A percentile compares a stretch with the other conserved stretches of the same genome.
phyloP scores from a whole-genome alignment of 257 asterid species.

The Solanum paucissectum region DNA sequence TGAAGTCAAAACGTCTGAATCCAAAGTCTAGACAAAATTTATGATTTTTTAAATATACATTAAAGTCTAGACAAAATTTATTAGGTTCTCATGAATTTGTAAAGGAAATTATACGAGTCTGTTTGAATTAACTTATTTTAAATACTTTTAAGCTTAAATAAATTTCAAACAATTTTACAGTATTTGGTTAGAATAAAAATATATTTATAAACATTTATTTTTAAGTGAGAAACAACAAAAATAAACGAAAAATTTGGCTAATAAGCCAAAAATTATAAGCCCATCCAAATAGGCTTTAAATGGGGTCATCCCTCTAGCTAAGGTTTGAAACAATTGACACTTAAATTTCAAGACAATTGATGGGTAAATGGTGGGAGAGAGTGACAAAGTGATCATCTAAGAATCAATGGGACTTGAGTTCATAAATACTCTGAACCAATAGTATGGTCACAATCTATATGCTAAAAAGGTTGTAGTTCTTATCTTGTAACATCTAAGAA shows the following conservation, averaged over 20 bases:
- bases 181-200: no score
- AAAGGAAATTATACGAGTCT: no score
- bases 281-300: not conserved
- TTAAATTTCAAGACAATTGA: not conserved
- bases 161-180: no score
- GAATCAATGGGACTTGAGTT: slow-evolving; percentile 10
- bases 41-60: not conserved
- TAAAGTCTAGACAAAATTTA: not conserved
- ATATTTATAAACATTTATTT: no score
- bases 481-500: not conserved
- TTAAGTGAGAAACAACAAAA: no score
- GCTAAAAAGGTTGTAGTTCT: not conserved
- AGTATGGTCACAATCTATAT: slow-evolving; percentile 2
- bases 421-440: slow-evolving; percentile 15
- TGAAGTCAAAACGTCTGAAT: no score
- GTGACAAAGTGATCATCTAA: not conserved
- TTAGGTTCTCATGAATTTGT: not conserved
- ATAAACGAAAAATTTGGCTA: no score
- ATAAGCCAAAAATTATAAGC: no score
- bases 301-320: not conserved
- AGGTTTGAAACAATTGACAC: not conserved
- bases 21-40: no score
- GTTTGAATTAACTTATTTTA: no score
- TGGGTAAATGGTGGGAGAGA: not conserved
- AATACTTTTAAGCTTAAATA: no score